A percentile compares a stretch with the other conserved stretches of the same genome.
Conservation (phyloP, 192 early-diverging fungal genomes). For the Spizellomyces sp. region DNA sequence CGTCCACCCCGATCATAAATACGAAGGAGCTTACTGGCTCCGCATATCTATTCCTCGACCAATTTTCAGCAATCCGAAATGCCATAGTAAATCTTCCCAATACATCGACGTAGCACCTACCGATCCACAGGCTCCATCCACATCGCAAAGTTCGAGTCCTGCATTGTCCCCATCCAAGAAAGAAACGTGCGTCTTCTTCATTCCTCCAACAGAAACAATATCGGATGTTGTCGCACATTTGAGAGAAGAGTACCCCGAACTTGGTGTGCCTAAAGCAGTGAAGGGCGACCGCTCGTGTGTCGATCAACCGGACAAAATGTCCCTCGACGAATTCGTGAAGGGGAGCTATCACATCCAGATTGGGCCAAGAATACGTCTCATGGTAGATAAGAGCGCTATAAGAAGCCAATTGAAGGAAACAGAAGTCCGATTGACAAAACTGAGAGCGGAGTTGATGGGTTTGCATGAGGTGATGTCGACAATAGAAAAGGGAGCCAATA, state of each 20-base stretch:
- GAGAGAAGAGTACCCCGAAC: constrained; percentile 14
- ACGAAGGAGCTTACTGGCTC: too few relatives aligned
- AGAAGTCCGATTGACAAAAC: background rate
- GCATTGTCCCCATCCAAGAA: background rate
- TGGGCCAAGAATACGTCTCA: background rate
- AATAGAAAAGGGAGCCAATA: background rate
- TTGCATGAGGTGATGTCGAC: background rate
- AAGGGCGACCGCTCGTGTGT: too few relatives aligned
- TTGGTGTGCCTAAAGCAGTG: background rate
- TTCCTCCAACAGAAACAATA: background rate
- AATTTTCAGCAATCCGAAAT: too few relatives aligned
- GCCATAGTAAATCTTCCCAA: too few relatives aligned
- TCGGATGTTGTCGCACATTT: constrained; percentile 16
- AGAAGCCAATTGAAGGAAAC: background rate
- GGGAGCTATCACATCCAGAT: background rate
- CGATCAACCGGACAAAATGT: too few relatives aligned
- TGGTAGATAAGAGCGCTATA: background rate
- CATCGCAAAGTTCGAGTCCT: too few relatives aligned
- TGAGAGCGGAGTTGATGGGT: background rate
- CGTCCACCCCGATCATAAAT: too few relatives aligned
- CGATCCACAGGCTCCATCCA: too few relatives aligned
- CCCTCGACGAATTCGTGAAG: too few relatives aligned
- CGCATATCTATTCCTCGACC: too few relatives aligned
- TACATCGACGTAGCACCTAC: too few relatives aligned
- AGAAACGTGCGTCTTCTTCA: constrained; percentile 1